Evolutionary conservation across 345 rosid genomes (phyloP).

Genomic region (Gynandropsis gynandra): DNA sequence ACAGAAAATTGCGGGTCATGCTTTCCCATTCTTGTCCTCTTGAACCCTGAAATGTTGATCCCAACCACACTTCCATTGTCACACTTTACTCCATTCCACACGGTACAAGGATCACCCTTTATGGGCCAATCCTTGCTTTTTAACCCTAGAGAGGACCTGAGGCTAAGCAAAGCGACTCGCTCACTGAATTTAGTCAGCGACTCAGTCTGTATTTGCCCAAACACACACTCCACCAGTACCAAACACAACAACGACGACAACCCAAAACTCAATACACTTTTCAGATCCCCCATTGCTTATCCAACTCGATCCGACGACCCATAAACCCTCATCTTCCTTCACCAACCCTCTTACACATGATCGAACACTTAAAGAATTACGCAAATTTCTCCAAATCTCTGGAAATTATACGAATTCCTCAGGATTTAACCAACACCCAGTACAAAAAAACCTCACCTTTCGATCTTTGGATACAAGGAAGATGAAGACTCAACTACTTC

Average conservation of each 20-base stretch:
- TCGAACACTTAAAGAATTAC: not conserved
- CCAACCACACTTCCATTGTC: conserved; percentile 47
- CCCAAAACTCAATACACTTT: conserved; percentile 32
- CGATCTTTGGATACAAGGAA: conserved; percentile 16
- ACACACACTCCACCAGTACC: conserved; percentile 31
- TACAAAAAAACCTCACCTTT: conserved; percentile 20
- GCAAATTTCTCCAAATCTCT: not conserved
- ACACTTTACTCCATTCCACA: conserved; percentile 71
- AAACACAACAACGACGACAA: conserved; percentile 28
- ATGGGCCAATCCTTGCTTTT: conserved; percentile 86
- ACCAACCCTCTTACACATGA: not conserved
- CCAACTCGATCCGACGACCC: conserved; percentile 21
- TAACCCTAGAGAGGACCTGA: conserved; percentile 87
- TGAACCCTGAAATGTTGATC: conserved; percentile 79
- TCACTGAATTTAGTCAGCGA: conserved; percentile 43
- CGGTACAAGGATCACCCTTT: conserved; percentile 67
- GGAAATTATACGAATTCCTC: conserved; percentile 19
- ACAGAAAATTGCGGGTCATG: conserved; percentile 69
- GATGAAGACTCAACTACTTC: conserved; percentile 20
- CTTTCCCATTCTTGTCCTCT: conserved; percentile 70
- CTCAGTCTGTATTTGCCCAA: conserved; percentile 44
- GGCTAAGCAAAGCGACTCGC: conserved; percentile 51
- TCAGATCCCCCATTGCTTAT: conserved; percentile 63
- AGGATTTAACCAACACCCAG: conserved; percentile 22
- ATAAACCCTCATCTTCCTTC: conserved; percentile 27